Evolutionary conservation across 768 basidiomycete species (phyloP), one percentile per base, ranked within the genome.

Genomic region (Pisolithus orientalis): DNA sequence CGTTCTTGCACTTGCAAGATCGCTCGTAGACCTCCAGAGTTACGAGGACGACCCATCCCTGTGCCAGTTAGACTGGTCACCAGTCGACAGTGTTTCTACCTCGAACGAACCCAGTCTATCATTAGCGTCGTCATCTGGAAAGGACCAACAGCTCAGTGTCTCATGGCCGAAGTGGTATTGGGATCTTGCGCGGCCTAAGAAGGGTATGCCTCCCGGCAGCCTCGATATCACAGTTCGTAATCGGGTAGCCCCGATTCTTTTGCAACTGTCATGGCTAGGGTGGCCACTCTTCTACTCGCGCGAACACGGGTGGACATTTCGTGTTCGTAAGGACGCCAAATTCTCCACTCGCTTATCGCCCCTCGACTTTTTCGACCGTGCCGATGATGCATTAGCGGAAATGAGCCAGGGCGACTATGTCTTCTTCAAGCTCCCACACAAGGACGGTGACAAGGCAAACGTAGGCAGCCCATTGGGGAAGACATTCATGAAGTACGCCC

Each of bases 111-210:
- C 25, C 17, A 46, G 25, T 17, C 49, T 34, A 21, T 49, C 17
- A 51, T 60, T 21, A 53, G 72, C 62, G 37, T 65, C 67, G n/a
- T 13, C 42, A 14, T 24, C 42, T 5, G 25, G 13, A 6, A 43
- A 43, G 21, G 42, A 43, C 9, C 42, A 58, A 13, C 79, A 77
- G 57, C 70, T 72, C 4, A 75, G 75, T 10, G 76, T 84, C 0
- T 50, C 74, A n/a, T 97, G 94, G 93, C 95, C 94, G 1, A 89
- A 90, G 65, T 98, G 96, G 96, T 99, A 90, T 63, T 93, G 87
- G 89, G 94, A 97, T 25, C 79, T 91, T 3, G 74, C 85, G 3
- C 83, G 76, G 59, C 90, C 86, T 3, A 86, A 80, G 70, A 85
- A 84, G 64, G 83, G 74, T 52, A 62, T 74, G 51, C 73, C 79